Evolutionary conservation across 495 filamentous ascomycete species (phyloP), one percentile per base, ranked within the genome.

Genomic region (Neurospora sp.): DNA sequence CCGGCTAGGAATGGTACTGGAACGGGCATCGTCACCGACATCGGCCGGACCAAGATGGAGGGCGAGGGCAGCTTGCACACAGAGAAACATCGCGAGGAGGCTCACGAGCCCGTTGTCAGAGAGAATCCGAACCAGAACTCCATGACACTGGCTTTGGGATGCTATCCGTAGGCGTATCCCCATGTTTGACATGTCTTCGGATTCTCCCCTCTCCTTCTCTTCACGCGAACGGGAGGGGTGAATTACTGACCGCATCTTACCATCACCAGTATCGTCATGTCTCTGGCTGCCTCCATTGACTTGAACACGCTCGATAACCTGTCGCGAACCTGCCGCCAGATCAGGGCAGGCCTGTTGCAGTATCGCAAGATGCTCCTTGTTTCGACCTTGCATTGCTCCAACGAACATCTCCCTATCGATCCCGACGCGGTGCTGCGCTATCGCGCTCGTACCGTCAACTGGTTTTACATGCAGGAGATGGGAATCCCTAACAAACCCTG

Each of bases 221-320:
- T 47, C 71, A 73, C 14, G 68, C 39, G 53, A 61, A 61, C 53
- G 53, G 53, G 35, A 45, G 74, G 71, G 70, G 47, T 73, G 70
- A 42, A 72, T 80, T 75, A 77, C 78, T 80, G 75, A 77, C 76
- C 69, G 69, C 10, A 59, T 41, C 70, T 69, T 65, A 37, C 27
- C 4, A 39, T 53, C 40, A 59, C 69, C 83, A 96, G 94, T 73
- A 90, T 97, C 75, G 87, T 92, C 80, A 89, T 88, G 74, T 87
- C 90, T 73, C 87, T 97, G 71, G 90, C 91, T 38, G 87, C 87
- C 38, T 84, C 86, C 75, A 86, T 97, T 74, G 94, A 97, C 79
- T 87, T 96, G 18, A 97, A 94, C 80, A 90, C 92, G 18, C 88
- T 97, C 73, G 89, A 97, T 80, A 88, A 88, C 70, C 87, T 97